Evolutionary conservation across 2,329 filamentous ascomycete genomes (phyloP).

Genomic region (Hypoxylon sp.): DNA sequence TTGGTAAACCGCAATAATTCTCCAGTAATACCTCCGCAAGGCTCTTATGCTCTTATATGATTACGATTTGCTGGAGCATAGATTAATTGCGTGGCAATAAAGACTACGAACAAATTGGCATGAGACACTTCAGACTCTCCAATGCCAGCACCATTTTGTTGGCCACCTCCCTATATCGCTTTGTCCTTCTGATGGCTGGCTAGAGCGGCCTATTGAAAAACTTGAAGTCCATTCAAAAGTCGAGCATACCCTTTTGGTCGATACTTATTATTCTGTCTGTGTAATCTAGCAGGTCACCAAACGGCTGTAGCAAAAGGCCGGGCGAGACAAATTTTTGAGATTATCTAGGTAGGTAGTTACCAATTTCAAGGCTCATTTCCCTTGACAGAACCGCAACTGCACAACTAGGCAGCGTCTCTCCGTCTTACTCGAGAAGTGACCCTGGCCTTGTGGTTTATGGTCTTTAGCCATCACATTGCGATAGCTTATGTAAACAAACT

Average conservation of each 20-base stretch:
- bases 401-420: neutral
- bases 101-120: conserved; percentile 25
- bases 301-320: conserved; percentile 12
- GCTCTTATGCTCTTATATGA: conserved; percentile 1
- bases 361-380: conserved; percentile 3
- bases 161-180: conserved; percentile 3
- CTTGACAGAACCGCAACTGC: neutral
- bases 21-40: neutral
- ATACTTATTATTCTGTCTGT: conserved; percentile 30
- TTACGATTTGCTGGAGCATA: neutral
- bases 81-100: conserved; percentile 15
- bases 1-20: neutral
- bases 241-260: neutral
- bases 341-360: neutral
- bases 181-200: neutral
- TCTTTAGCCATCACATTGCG: neutral
- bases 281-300: conserved; percentile 31
- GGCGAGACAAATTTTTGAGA: conserved; percentile 9
- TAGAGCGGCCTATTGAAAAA: neutral
- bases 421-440: neutral
- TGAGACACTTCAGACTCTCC: conserved; percentile 27
- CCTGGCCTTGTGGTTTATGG: neutral
- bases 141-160: neutral
- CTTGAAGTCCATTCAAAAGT: neutral
- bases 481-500: neutral